A percentile compares a stretch with the other conserved stretches of the same genome.
phyloP scores from a whole-genome alignment of 148 eudicot species.

The Rhododendron vialii region DNA sequence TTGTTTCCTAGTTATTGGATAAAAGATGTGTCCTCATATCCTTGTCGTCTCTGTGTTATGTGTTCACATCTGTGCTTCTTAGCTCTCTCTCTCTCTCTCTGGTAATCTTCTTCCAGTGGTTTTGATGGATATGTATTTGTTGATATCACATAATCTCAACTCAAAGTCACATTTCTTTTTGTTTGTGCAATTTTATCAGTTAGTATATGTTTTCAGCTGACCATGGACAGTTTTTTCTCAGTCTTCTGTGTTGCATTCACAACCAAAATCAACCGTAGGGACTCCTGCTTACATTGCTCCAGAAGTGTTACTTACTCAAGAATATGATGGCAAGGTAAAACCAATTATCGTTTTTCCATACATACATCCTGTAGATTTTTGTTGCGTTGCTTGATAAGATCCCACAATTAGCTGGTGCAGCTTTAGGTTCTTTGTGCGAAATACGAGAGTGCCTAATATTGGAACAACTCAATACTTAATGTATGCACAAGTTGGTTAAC shows the following conservation, averaged over 20 bases:
- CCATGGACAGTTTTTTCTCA: slow-evolving; percentile 25
- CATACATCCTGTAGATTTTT: not conserved
- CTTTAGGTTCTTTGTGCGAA: not conserved
- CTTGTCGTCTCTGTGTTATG: not conserved
- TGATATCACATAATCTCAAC: not conserved
- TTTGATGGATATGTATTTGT: not conserved
- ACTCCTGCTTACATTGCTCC: slow-evolving; percentile 98
- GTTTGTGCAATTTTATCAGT: not conserved
- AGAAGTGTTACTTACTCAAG: slow-evolving; percentile 73
- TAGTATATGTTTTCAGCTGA: slow-evolving; percentile 2
- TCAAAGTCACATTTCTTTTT: not conserved
- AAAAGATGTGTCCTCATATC: not conserved
- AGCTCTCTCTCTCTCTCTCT: not conserved
- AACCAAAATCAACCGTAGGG: slow-evolving; percentile 94
- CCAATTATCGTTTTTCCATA: not conserved
- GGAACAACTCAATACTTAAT: not conserved
- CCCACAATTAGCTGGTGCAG: not conserved
- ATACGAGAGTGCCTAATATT: not conserved
- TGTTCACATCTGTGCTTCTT: not conserved
- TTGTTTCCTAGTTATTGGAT: not conserved
- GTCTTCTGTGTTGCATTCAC: slow-evolving; percentile 92
- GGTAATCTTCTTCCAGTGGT: not conserved
- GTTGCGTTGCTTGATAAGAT: not conserved
- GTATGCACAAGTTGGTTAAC: not conserved
- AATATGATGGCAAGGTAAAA: slow-evolving; percentile 93